Percentiles rank a stretch among this genome's conserved stretches.
phyloP scores from a whole-genome alignment of 345 rosid genomes.

The Rhizophora apiculata region DNA sequence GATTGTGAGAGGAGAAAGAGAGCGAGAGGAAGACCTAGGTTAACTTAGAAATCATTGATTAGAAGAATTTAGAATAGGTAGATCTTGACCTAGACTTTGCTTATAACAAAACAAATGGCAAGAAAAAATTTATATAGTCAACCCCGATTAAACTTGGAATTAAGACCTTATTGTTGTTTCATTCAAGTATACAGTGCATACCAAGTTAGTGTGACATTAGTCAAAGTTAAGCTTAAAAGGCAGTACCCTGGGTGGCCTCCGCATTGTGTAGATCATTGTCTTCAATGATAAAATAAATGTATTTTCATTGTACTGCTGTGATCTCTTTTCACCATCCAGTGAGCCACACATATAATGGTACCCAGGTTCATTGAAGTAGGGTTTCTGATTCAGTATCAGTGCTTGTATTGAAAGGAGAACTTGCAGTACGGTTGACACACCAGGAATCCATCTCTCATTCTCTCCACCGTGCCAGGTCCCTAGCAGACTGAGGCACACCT shows the following conservation, averaged over 20 bases:
- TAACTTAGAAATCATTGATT: too few species aligned
- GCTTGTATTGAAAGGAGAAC: slow-evolving; percentile 95
- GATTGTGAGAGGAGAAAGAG: too few species aligned
- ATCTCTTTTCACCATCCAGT: slow-evolving; percentile 40
- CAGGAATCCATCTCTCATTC: slow-evolving; percentile 86
- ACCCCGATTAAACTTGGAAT: too few species aligned
- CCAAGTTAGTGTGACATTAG: neutral
- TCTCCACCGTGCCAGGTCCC: slow-evolving; percentile 77
- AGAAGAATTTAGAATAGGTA: too few species aligned
- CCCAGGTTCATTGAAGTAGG: slow-evolving; percentile 92
- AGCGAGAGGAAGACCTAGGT: too few species aligned
- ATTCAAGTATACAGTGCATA: neutral
- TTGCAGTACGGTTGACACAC: slow-evolving; percentile 72
- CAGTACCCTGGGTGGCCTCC: slow-evolving; percentile 81
- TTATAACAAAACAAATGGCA: too few species aligned
- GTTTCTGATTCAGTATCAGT: slow-evolving; percentile 74
- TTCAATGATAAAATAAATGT: slow-evolving; percentile 56
- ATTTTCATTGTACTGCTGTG: slow-evolving; percentile 62
- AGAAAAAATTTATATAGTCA: too few species aligned
- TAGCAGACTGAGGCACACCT: slow-evolving; percentile 92
- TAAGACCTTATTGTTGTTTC: neutral
- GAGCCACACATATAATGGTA: slow-evolving; percentile 43
- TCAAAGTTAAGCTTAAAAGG: slow-evolving; percentile 2
- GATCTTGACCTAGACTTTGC: too few species aligned
- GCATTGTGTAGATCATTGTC: slow-evolving; percentile 69